Conservation (phyloP, 306 rosid genomes). For the Cucurbita argyrosperma region DNA sequence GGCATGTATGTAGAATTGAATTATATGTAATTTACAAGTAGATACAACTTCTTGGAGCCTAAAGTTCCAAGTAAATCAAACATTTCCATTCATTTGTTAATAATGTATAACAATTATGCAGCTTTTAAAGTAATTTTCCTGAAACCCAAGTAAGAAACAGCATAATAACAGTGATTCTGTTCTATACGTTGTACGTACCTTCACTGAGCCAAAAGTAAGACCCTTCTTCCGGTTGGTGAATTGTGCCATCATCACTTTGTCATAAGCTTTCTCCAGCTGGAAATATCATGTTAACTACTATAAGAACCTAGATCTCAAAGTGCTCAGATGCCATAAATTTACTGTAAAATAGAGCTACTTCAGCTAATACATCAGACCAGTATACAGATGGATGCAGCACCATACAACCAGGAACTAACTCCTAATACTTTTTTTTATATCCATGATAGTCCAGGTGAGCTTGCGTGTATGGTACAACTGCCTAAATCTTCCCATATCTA, state of each 20-base stretch:
- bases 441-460: too few species aligned
- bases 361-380: not conserved
- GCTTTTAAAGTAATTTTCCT: not conserved
- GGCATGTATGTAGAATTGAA: not conserved
- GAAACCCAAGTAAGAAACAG: not conserved
- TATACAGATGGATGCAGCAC: not conserved
- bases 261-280: constrained; percentile 90
- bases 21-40: not conserved
- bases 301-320: not conserved
- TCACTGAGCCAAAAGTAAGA: constrained; percentile 65
- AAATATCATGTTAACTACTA: not conserved
- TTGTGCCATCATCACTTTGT: constrained; percentile 93
- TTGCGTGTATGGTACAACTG: too few species aligned
- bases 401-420: not conserved
- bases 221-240: constrained; percentile 84
- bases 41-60: not conserved
- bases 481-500: too few species aligned
- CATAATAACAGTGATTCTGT: not conserved
- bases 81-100: not conserved
- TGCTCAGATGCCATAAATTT: not conserved
- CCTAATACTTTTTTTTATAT: not conserved
- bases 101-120: not conserved
- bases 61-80: not conserved
- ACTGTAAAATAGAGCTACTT: not conserved
- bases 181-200: constrained; percentile 29